Conservation (phyloP, 352 stramenopile genomes). For the Phytophthora pistaciae region DNA sequence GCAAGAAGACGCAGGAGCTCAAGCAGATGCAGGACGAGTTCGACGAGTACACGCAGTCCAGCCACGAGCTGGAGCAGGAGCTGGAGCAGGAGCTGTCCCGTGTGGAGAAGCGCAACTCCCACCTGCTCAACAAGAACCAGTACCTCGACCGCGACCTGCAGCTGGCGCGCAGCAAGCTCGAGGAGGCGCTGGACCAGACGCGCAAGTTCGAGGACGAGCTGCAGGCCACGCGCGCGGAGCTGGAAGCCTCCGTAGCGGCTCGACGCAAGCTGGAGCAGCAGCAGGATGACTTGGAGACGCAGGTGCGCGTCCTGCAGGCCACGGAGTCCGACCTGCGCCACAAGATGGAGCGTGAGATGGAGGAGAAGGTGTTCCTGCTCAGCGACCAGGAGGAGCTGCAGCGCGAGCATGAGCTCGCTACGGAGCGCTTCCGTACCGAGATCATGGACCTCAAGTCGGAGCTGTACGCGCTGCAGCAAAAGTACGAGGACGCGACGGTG, state of each 20-base stretch:
- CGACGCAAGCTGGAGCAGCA: slow-evolving; percentile 76
- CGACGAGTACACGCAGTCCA: slow-evolving; percentile 87
- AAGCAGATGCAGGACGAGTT: slow-evolving; percentile 79
- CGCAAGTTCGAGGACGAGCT: slow-evolving; percentile 68
- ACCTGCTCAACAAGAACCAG: slow-evolving; percentile 56
- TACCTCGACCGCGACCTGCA: slow-evolving; percentile 66
- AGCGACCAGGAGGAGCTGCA: slow-evolving; percentile 88
- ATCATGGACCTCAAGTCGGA: slow-evolving; percentile 91
- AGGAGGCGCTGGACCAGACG: slow-evolving; percentile 60
- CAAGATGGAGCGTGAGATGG: slow-evolving; percentile 88
- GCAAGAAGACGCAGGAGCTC: slow-evolving; percentile 67
- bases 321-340: slow-evolving; percentile 82
- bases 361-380: slow-evolving; percentile 88
- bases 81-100: slow-evolving; percentile 80
- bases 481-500: slow-evolving; percentile 46
- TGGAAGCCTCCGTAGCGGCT: slow-evolving; percentile 43
- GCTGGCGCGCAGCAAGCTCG: slow-evolving; percentile 55
- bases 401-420: slow-evolving; percentile 79
- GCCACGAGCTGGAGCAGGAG: slow-evolving; percentile 81
- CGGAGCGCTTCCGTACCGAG: slow-evolving; percentile 81
- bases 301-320: slow-evolving; percentile 84
- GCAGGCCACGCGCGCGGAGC: slow-evolving; percentile 47
- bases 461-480: slow-evolving; percentile 78
- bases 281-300: slow-evolving; percentile 80
- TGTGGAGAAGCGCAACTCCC: slow-evolving; percentile 58